phyloP scores from a whole-genome alignment of 805 yeast genomes.

The Cyberlindnera petersonii region DNA sequence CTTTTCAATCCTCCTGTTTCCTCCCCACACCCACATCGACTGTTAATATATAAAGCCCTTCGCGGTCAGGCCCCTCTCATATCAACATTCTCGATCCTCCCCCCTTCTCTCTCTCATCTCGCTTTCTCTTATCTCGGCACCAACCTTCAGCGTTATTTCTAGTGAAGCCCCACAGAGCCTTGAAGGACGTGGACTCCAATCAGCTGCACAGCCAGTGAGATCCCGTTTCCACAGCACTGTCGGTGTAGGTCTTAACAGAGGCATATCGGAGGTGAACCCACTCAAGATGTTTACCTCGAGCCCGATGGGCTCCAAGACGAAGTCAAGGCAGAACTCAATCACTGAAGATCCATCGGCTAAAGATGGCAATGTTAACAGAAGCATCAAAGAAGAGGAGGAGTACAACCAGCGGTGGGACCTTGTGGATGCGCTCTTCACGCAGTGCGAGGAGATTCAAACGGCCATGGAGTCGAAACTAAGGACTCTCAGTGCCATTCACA shows the following conservation, averaged over 20 bases:
- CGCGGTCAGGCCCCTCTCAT: too few species aligned
- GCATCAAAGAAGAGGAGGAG: background rate
- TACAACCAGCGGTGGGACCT: slow-evolving; percentile 1
- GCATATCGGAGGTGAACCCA: slow-evolving; percentile 3
- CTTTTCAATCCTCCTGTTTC: too few species aligned
- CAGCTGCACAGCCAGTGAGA: background rate
- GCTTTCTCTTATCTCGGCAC: too few species aligned
- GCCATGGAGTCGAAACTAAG: slow-evolving; percentile 3
- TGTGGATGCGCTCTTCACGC: slow-evolving; percentile 4
- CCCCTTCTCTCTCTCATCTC: too few species aligned
- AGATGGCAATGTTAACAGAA: background rate
- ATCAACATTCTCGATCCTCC: too few species aligned
- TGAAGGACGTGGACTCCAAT: background rate
- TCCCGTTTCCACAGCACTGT: slow-evolving; percentile 4
- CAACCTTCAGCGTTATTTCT: too few species aligned
- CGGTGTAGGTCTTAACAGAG: slow-evolving; percentile 9
- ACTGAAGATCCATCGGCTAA: background rate
- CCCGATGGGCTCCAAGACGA: background rate
- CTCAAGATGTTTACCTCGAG: slow-evolving; percentile 7
- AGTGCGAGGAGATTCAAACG: slow-evolving; percentile 8
- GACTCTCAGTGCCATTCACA: background rate
- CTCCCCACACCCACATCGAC: too few species aligned
- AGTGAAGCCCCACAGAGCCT: background rate
- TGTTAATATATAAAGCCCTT: too few species aligned
- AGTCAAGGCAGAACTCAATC: background rate